These are phyloP conservation scores for Opeltia flavorubescens DNA, from an alignment of 495 filamentous ascomycete species.

Conservation along the genomic window DNA sequence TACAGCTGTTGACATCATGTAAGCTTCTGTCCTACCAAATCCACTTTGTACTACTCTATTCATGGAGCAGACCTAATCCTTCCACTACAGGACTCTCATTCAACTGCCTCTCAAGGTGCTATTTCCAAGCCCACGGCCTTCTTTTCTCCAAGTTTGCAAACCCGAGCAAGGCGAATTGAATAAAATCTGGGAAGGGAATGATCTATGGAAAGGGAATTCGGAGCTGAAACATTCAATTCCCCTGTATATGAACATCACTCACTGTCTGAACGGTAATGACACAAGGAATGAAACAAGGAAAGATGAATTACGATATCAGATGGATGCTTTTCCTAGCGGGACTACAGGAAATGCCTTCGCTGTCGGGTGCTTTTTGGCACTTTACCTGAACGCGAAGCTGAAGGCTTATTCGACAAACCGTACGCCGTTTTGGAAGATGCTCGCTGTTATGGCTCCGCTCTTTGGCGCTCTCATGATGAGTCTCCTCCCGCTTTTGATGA, in stretches of 20 bases:
- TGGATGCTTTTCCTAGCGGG: conserved; percentile 48
- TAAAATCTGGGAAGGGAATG: background rate
- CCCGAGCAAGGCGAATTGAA: background rate
- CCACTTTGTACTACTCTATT: background rate
- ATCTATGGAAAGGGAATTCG: background rate
- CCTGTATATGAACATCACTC: background rate
- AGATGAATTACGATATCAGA: too few relatives aligned
- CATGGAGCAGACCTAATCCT: background rate
- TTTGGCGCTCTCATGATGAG: conserved; percentile 22
- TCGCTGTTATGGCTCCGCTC: conserved; percentile 24
- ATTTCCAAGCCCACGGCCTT: conserved; percentile 8
- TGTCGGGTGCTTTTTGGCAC: conserved; percentile 38
- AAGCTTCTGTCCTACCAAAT: background rate
- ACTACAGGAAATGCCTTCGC: conserved; percentile 45
- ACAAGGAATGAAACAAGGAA: conserved; percentile 5
- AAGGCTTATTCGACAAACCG: conserved; percentile 46
- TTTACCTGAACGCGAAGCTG: conserved; percentile 53
- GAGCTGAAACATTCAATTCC: background rate
- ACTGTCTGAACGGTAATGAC: background rate
- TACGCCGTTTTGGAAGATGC: conserved; percentile 24
- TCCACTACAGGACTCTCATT: conserved; percentile 6
- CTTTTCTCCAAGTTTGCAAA: conserved; percentile 9
- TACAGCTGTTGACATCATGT: conserved; percentile 10
- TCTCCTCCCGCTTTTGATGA: conserved; percentile 2
- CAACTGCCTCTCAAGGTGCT: conserved; percentile 9